Evolutionary conservation across 495 filamentous ascomycete species (phyloP), one percentile per base, ranked within the genome.

Genomic region (Paragyromitra xinjiangensis): DNA sequence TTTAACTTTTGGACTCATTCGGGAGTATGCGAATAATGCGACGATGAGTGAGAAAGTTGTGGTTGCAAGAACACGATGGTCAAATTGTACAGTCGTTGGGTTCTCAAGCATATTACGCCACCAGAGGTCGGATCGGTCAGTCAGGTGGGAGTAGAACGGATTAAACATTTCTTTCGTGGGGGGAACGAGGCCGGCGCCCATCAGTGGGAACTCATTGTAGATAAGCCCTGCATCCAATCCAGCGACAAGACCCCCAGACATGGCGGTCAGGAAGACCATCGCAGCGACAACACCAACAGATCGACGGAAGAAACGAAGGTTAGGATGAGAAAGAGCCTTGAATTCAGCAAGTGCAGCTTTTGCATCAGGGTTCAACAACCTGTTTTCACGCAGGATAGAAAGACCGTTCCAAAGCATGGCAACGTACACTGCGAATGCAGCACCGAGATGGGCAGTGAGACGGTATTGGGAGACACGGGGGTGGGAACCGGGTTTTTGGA

Each of bases 71-170:
- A 95, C 91, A n/a, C 95, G 90, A 85, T 99, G 95, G 83, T 99
- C 92, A 29, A 99, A 88, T 83, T 99, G 95, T 9, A 97, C 95
- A 8, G 94, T 87, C 0, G 93, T 94, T 8, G 95, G 96, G 84
- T 99, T 99, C 86, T 98, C 95, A 11, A 97, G 90, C 88, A 93
- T 90, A 86, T 98, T 99, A 76, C 95, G 89, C 95, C 95, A 99
- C 90, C 91, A 92, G 48, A 97, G 84, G 81, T 99, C 95, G 42
- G 90, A 89, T 24, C 85, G 80, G 82, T 97, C 94, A 51, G 89
- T 86, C 59, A 87, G 88, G 64, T 92, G 93, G 24, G 90, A 93
- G 87, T 98, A 99, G 85, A 94, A 94, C 53, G 88, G 85, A 79
- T 92, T 89, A 80, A 93, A 93, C 8, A 99, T 89, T 83, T 99